A percentile compares a stretch with the other conserved stretches of the same genome.
phyloP scores from a whole-genome alignment of 495 filamentous ascomycete species.

The Aspergillus sclerotioniger region DNA sequence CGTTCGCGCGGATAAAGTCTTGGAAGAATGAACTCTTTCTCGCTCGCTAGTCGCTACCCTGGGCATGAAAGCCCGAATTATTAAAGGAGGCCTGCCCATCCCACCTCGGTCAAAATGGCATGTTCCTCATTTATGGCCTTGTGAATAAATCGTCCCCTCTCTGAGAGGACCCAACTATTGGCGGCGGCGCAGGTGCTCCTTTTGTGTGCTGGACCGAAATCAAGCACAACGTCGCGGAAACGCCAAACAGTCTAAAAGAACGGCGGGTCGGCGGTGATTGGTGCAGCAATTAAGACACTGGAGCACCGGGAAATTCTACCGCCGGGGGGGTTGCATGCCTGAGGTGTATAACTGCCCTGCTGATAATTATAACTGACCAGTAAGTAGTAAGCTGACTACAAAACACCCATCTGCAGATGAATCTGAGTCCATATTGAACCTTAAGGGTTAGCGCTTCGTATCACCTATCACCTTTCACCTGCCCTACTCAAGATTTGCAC shows the following conservation, averaged over 20 bases:
- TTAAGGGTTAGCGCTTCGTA: no score
- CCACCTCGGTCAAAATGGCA: neutral
- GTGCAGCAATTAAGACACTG: neutral
- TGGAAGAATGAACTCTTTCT: neutral
- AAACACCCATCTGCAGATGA: no score
- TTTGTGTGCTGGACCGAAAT: neutral
- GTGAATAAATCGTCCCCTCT: no score
- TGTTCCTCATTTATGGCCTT: neutral
- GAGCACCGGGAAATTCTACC: neutral
- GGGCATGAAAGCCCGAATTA: neutral
- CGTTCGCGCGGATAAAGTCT: neutral
- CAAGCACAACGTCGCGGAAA: neutral
- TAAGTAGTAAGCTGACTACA: no score
- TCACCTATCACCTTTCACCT: no score
- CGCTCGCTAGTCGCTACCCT: neutral
- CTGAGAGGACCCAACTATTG: neutral
- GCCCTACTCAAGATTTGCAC: no score
- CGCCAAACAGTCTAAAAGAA: neutral
- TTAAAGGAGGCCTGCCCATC: neutral
- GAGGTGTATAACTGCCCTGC: neutral
- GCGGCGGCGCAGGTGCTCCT: neutral
- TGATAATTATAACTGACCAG: no score
- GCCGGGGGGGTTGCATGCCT: neutral
- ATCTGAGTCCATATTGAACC: no score
- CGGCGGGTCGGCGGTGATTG: neutral